A percentile compares a stretch with the other conserved stretches of the same genome.
phyloP scores from a whole-genome alignment of 495 filamentous ascomycete genomes.

The Annulohypoxylon nitens region DNA sequence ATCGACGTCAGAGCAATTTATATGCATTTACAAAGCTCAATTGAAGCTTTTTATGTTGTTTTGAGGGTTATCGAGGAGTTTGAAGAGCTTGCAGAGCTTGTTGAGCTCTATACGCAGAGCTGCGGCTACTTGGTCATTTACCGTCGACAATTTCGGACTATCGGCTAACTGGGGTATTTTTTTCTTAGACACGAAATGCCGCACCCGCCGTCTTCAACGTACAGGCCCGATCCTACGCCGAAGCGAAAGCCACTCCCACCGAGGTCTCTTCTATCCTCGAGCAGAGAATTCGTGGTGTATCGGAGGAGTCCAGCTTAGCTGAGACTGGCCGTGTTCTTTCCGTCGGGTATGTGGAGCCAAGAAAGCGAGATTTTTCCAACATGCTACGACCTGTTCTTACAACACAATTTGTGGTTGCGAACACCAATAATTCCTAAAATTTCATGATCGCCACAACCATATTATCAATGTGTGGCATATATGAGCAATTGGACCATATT shows the following conservation, averaged over 20 bases:
- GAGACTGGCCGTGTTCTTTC: slow-evolving; percentile 99
- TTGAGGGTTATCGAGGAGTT: slow-evolving; percentile 35
- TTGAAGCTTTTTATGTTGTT: slow-evolving; percentile 55
- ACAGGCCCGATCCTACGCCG: slow-evolving; percentile 91
- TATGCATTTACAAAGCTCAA: slow-evolving; percentile 56
- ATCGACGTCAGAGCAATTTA: slow-evolving; percentile 52
- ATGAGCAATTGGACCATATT: slow-evolving; percentile 35
- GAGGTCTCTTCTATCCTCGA: slow-evolving; percentile 99
- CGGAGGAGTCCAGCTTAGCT: slow-evolving; percentile 95
- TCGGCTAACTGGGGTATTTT: slow-evolving; percentile 64
- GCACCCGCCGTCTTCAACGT: slow-evolving; percentile 81
- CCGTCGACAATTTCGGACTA: slow-evolving; percentile 50
- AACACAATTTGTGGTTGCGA: slow-evolving; percentile 10
- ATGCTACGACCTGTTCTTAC: slow-evolving; percentile 14
- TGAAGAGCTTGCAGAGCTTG: slow-evolving; percentile 55
- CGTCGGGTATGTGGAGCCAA: slow-evolving; percentile 85
- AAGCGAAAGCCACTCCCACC: slow-evolving; percentile 94
- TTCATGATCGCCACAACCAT: not conserved
- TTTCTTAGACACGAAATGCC: slow-evolving; percentile 82
- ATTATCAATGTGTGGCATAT: not conserved
- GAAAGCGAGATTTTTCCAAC: slow-evolving; percentile 51
- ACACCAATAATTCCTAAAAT: not conserved
- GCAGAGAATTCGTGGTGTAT: slow-evolving; percentile 96
- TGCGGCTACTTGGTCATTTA: slow-evolving; percentile 39
- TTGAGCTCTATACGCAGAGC: slow-evolving; percentile 40